A percentile compares a stretch with the other conserved stretches of the same genome.
Evolutionary conservation across 177 flowering plant species (phyloP).

Genomic region (Vitis hybrid): DNA sequence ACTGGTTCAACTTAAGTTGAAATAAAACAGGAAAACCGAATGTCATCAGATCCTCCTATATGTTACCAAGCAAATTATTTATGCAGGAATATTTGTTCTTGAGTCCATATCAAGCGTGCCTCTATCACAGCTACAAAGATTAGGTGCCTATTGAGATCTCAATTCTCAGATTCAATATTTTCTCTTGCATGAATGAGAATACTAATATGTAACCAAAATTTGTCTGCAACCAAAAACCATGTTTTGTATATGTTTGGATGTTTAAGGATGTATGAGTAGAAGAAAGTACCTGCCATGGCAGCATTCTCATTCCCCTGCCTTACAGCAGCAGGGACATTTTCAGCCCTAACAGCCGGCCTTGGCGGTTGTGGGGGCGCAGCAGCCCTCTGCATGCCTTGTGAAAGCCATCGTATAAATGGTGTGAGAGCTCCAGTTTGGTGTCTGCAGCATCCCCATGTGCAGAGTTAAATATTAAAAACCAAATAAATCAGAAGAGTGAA

Average conservation of each 20-base stretch:
- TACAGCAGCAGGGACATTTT: conserved; percentile 49
- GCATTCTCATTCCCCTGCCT: conserved; percentile 61
- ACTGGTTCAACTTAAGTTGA: too few relatives aligned
- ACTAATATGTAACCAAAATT: not conserved
- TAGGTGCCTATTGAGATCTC: too few relatives aligned
- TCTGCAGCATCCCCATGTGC: conserved; percentile 36
- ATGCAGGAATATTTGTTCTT: too few relatives aligned
- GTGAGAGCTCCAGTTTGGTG: conserved; percentile 95
- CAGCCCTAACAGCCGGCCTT: conserved; percentile 60
- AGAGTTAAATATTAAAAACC: conserved; percentile 6
- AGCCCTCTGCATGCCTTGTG: conserved; percentile 89
- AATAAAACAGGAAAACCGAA: too few relatives aligned
- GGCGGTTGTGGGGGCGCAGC: conserved; percentile 80
- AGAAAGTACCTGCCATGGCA: conserved; percentile 56
- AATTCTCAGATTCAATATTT: not conserved
- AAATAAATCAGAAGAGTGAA: not conserved
- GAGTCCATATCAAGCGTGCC: too few relatives aligned
- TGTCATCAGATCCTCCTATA: too few relatives aligned
- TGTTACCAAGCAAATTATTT: too few relatives aligned
- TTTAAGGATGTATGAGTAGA: not conserved
- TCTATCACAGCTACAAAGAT: too few relatives aligned
- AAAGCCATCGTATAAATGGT: conserved; percentile 83
- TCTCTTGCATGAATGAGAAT: not conserved
- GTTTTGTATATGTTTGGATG: not conserved
- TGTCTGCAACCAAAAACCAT: not conserved